A percentile compares a stretch with the other conserved stretches of the same genome.
phyloP scores from a whole-genome alignment of 2,329 filamentous ascomycete genomes.

The Pseudogymnoascus verrucosus region DNA sequence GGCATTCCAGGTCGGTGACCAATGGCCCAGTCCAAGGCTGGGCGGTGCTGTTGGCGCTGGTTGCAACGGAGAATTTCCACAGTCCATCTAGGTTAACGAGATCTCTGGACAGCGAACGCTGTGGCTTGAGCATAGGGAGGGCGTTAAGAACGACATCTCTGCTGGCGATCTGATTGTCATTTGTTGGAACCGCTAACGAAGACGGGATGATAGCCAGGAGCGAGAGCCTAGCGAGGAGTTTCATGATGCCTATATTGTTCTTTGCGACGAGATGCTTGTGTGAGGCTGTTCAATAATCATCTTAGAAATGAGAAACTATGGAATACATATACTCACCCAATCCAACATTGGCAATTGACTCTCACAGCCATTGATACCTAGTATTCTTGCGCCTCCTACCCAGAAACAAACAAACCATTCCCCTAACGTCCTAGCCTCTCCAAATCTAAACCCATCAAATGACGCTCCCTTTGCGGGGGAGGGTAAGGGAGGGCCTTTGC shows the following conservation, averaged over 20 bases:
- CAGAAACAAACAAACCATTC: neutral
- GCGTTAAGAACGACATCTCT: neutral
- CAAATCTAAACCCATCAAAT: neutral
- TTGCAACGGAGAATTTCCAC: constrained; percentile 19
- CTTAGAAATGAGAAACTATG: neutral
- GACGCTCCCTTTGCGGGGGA: neutral
- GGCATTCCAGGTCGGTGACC: constrained; percentile 9
- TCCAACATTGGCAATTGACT: neutral
- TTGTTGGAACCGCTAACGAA: neutral
- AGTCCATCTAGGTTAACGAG: constrained; percentile 20
- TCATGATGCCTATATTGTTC: neutral
- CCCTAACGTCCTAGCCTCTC: neutral
- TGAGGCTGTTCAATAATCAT: neutral
- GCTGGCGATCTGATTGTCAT: neutral
- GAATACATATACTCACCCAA: neutral
- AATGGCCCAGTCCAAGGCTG: neutral
- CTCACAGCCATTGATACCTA: neutral
- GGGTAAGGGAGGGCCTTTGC: too few species aligned
- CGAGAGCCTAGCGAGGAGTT: neutral
- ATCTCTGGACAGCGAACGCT: constrained; percentile 14
- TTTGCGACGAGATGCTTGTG: neutral
- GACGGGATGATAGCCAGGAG: neutral
- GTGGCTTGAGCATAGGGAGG: constrained; percentile 18
- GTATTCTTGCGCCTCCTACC: neutral
- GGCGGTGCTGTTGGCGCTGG: neutral